phyloP scores from a whole-genome alignment of 2,329 filamentous ascomycete genomes.

The Lecanosticta acicola region DNA sequence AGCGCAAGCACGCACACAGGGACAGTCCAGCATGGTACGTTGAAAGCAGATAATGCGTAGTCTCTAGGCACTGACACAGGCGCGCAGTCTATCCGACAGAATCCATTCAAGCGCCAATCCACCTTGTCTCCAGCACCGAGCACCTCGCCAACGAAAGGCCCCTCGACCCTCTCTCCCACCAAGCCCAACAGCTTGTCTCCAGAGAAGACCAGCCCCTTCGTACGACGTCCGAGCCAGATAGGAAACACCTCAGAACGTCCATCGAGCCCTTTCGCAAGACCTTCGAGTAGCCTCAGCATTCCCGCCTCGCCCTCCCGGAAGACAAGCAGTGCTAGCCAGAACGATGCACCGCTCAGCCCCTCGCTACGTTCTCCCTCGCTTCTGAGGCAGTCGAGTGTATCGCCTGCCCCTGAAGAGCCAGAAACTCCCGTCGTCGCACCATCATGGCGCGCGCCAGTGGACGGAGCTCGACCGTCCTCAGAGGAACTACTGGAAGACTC shows the following conservation, averaged over 20 bases:
- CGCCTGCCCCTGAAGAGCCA: conserved; percentile 7
- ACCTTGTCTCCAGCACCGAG: conserved; percentile 32
- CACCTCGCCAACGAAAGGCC: conserved; percentile 36
- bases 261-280: conserved; percentile 33
- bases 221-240: conserved; percentile 33
- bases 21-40: neutral
- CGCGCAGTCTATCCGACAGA: conserved; percentile 23
- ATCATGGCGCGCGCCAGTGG: conserved; percentile 9
- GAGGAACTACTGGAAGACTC: conserved; percentile 18
- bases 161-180: conserved; percentile 22
- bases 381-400: conserved; percentile 6
- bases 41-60: too few species aligned
- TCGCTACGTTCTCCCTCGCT: conserved; percentile 9
- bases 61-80: neutral
- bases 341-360: conserved; percentile 6
- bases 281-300: conserved; percentile 29
- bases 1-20: too few species aligned
- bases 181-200: conserved; percentile 26
- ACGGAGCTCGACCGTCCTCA: conserved; percentile 18
- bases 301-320: conserved; percentile 19
- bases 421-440: conserved; percentile 4
- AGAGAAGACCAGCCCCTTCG: conserved; percentile 32
- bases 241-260: conserved; percentile 26
- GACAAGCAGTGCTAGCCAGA: conserved; percentile 17
- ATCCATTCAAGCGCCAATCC: conserved; percentile 33